These are phyloP conservation scores for Hysterium pulicare DNA, from an alignment of 2,329 filamentous ascomycete genomes.

Conservation along the genomic window DNA sequence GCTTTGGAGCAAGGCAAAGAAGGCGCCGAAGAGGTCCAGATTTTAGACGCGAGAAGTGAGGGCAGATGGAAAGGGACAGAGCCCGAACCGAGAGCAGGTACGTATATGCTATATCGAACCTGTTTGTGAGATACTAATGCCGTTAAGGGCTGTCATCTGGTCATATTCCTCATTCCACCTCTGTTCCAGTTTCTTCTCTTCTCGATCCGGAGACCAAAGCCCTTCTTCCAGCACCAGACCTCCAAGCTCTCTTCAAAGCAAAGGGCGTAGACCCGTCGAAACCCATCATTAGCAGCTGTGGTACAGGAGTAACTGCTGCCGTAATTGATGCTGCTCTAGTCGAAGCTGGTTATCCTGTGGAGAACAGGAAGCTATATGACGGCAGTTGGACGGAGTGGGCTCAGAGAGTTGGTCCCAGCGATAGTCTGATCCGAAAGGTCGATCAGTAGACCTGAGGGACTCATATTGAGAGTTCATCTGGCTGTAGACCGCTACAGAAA, in stretches of 20 bases:
- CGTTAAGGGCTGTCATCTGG: conserved; percentile 66
- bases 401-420: conserved; percentile 59
- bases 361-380: conserved; percentile 78
- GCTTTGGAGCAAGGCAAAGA: conserved; percentile 76
- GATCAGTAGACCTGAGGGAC: conserved; percentile 8
- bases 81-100: conserved; percentile 78
- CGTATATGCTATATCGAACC: background rate
- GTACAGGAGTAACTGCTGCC: conserved; percentile 90
- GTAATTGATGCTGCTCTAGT: conserved; percentile 83
- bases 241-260: conserved; percentile 72
- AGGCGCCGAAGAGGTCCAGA: conserved; percentile 76
- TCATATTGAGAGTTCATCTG: no score
- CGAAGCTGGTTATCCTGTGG: conserved; percentile 70
- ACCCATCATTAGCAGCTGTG: conserved; percentile 84
- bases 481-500: no score
- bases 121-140: background rate
- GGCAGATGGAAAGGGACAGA: conserved; percentile 80
- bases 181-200: conserved; percentile 73
- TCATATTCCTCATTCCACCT: conserved; percentile 86
- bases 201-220: conserved; percentile 81
- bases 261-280: conserved; percentile 75
- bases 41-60: conserved; percentile 78
- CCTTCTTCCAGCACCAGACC: conserved; percentile 67
- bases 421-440: conserved; percentile 60
- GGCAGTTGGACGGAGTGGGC: conserved; percentile 96